Evolutionary conservation across 2,329 filamentous ascomycete species (phyloP), one percentile per base, ranked within the genome.

Genomic region (Bipolaris bicolor): DNA sequence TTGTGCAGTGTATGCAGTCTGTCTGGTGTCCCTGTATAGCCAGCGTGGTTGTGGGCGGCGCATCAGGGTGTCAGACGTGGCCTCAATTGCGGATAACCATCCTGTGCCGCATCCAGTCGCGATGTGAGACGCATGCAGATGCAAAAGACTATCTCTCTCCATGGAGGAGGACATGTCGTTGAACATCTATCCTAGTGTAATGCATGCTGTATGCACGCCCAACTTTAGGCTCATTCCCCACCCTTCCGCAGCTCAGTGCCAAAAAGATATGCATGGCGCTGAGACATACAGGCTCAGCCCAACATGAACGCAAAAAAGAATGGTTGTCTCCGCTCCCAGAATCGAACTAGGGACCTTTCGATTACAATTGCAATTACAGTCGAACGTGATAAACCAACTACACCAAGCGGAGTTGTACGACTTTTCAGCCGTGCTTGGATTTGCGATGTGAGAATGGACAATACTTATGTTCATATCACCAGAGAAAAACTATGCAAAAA

Each of bases 311-410:
- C 48, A 43, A 60, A 64, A 62, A 55, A 60, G 50, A 46, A 37
- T 49, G 31, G 20, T 41, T 78, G 51, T 72, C 71, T 73, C 70
- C 71, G 62, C 68, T 71, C 68, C 70, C 68, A 64, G 64, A 68
- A 66, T 68, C 65, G 65, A 68, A 68, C 64, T 64, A 66, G 65
- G 62, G 65, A 68, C 71, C 69, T 74, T 73, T 72, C 64, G 71
- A 70, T 72, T 56, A 66, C 68, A 72, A 68, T 57, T 43, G 59
- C 63, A 66, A 70, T 74, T 72, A 72, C 70, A 72, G 69, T 70
- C 69, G 68, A 72, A 73, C 69, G 71, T 72, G 69, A 72, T 73
- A 65, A 48, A 70, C 71, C 71, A 74, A 74, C 68, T 68, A 66
- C 64, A 66, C 65, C 64, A 68, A 66, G 65, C 60, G 65, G 65